Evolutionary conservation across 2,329 filamentous ascomycete species (phyloP).

Genomic region (Pseudocercospora cruenta): DNA sequence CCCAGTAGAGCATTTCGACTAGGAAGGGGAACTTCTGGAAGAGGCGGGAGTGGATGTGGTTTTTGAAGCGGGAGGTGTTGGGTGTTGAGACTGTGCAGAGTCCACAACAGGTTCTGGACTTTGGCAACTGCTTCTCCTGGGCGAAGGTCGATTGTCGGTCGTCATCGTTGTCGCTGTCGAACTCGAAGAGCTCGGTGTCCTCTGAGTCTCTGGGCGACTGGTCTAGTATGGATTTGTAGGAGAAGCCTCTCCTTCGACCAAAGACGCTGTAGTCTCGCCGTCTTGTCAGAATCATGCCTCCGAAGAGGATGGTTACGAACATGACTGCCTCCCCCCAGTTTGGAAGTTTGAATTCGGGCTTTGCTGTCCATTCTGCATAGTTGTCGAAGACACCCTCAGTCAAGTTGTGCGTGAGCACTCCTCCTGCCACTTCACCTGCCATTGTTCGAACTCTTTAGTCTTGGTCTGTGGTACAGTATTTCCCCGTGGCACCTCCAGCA

Average conservation of each 20-base stretch:
- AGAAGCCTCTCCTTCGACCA: constrained; percentile 26
- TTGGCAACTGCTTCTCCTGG: constrained; percentile 48
- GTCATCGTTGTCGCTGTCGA: constrained; percentile 42
- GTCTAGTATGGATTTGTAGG: constrained; percentile 42
- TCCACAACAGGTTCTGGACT: constrained; percentile 58
- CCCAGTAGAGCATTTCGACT: constrained; percentile 75
- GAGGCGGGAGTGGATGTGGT: constrained; percentile 63
- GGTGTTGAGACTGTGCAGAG: constrained; percentile 45
- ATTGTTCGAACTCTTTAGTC: neutral
- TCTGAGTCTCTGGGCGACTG: constrained; percentile 10
- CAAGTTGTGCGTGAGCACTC: constrained; percentile 12
- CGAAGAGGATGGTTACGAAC: constrained; percentile 55
- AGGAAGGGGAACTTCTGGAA: constrained; percentile 70
- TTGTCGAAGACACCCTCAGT: constrained; percentile 18
- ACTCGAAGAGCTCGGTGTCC: constrained; percentile 44
- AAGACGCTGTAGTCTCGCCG: constrained; percentile 51
- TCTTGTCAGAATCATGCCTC: constrained; percentile 54
- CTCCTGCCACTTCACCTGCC: constrained; percentile 14
- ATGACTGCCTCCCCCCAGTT: constrained; percentile 39
- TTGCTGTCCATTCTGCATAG: constrained; percentile 23
- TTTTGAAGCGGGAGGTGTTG: constrained; percentile 57
- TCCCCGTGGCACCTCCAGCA: constrained; percentile 2
- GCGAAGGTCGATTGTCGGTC: constrained; percentile 37
- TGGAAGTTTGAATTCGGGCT: constrained; percentile 25
- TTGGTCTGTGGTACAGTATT: neutral